These are phyloP conservation scores for Russula virescens DNA, from an alignment of 768 basidiomycete genomes.

Conservation along the genomic window DNA sequence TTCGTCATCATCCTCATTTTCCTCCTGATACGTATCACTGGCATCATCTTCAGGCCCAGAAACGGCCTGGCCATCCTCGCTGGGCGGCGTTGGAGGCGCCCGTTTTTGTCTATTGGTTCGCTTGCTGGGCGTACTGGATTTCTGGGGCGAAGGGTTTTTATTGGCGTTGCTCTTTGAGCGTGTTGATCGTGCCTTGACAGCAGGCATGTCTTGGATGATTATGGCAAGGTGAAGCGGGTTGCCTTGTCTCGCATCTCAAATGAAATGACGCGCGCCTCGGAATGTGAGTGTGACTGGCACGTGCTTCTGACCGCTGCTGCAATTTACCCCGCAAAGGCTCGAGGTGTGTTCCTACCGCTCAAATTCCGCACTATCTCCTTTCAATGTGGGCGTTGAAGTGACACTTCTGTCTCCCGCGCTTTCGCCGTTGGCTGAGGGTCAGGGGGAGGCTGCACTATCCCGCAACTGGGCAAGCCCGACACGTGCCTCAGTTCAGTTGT, in stretches of 20 bases:
- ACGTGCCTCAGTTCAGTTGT: no score
- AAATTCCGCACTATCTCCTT: no score
- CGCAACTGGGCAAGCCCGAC: neutral
- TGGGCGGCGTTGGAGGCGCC: neutral
- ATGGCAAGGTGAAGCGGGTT: neutral
- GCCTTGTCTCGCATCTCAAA: neutral
- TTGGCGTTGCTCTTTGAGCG: slow-evolving; percentile 6
- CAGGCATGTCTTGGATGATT: slow-evolving; percentile 13
- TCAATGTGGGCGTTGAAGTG: neutral
- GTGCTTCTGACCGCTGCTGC: no score
- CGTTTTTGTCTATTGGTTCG: neutral
- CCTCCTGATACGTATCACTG: slow-evolving; percentile 21
- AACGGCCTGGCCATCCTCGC: neutral
- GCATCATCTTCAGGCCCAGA: slow-evolving; percentile 14
- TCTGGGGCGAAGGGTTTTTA: neutral
- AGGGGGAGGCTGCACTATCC: neutral
- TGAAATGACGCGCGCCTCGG: neutral
- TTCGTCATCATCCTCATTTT: slow-evolving; percentile 29
- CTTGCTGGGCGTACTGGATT: neutral
- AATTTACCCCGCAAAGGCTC: no score
- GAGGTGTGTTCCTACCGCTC: no score
- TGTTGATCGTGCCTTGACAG: slow-evolving; percentile 14
- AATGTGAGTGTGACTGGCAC: no score
- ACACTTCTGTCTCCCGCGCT: neutral
- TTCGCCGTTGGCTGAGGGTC: neutral